A percentile compares a stretch with the other conserved stretches of the same genome.
phyloP scores from a whole-genome alignment of 768 basidiomycete species.

The Plicaturopsis crispa region DNA sequence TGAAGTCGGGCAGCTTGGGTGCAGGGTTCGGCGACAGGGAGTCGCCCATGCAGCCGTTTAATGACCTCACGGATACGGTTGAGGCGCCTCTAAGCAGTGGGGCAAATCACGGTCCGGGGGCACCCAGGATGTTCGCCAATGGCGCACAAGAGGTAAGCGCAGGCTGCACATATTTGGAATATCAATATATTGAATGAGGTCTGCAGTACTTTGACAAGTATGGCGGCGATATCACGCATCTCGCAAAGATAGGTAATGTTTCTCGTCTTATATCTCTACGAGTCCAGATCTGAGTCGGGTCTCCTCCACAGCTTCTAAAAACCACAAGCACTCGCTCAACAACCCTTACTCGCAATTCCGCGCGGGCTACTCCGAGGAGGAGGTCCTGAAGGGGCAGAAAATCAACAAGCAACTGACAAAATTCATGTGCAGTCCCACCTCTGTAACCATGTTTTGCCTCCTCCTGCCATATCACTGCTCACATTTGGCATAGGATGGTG shows the following conservation, averaged over 20 bases:
- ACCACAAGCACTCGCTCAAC: constrained; percentile 72
- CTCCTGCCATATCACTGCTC: background rate
- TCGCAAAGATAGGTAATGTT: constrained; percentile 68
- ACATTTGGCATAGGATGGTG: constrained; percentile 48
- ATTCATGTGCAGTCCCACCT: constrained; percentile 86
- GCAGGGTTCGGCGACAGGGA: no score
- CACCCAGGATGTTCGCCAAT: constrained; percentile 71
- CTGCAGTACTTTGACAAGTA: constrained; percentile 75
- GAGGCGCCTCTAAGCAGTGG: constrained; percentile 39
- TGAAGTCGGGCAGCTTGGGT: constrained; percentile 67
- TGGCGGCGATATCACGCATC: constrained; percentile 56
- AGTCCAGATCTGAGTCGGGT: no score
- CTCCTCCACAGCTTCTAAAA: constrained; percentile 59
- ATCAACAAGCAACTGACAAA: constrained; percentile 71
- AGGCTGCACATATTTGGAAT: no score
- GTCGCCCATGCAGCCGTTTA: constrained; percentile 42
- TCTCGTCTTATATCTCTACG: no score
- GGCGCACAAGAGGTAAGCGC: no score
- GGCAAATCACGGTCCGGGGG: constrained; percentile 58
- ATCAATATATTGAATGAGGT: no score
- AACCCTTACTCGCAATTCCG: constrained; percentile 87
- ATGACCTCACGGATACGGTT: constrained; percentile 34
- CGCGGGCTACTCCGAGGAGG: constrained; percentile 66
- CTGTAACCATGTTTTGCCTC: constrained; percentile 28
- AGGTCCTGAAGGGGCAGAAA: constrained; percentile 58